A percentile compares a stretch with the other conserved stretches of the same genome.
phyloP scores from a whole-genome alignment of 495 filamentous ascomycete species.

The Daldinia loculata region DNA sequence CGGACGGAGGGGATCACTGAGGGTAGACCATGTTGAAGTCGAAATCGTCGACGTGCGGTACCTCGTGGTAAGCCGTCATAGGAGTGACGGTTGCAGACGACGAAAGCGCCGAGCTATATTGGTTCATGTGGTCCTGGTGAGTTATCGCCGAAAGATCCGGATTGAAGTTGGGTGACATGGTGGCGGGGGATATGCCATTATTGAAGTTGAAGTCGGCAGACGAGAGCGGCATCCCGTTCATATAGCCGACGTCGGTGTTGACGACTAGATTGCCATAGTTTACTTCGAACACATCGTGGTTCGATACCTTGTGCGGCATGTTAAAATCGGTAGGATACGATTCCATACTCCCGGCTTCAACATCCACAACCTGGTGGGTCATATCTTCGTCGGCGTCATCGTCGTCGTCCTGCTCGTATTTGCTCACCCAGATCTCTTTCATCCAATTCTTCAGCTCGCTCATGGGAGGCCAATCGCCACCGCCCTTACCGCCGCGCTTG shows the following conservation, averaged over 20 bases:
- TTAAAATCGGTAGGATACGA: slow-evolving; percentile 40
- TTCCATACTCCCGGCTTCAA: slow-evolving; percentile 23
- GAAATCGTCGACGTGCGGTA: slow-evolving; percentile 35
- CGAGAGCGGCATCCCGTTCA: slow-evolving; percentile 51
- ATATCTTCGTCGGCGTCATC: slow-evolving; percentile 51
- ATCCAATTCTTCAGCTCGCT: slow-evolving; percentile 84
- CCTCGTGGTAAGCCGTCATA: slow-evolving; percentile 39
- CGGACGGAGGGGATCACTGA: slow-evolving; percentile 29
- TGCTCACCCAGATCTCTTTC: slow-evolving; percentile 65
- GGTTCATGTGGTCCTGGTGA: slow-evolving; percentile 43
- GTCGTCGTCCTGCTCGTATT: slow-evolving; percentile 45
- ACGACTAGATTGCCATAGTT: slow-evolving; percentile 41
- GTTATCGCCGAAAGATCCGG: slow-evolving; percentile 32
- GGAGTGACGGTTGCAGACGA: slow-evolving; percentile 54
- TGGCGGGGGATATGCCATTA: slow-evolving; percentile 28
- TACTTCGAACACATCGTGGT: slow-evolving; percentile 38
- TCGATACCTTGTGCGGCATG: slow-evolving; percentile 30
- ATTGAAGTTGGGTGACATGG: slow-evolving; percentile 31
- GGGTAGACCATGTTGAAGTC: slow-evolving; percentile 40
- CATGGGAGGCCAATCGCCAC: slow-evolving; percentile 85
- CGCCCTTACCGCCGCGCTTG: slow-evolving; percentile 81
- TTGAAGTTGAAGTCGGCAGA: slow-evolving; percentile 51
- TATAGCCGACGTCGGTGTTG: slow-evolving; percentile 40
- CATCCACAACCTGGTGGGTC: slow-evolving; percentile 21
- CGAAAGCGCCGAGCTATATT: slow-evolving; percentile 50